Evolutionary conservation across 345 rosid species (phyloP), one percentile per base, ranked within the genome.

Genomic region (Lagerstroemia speciosa): DNA sequence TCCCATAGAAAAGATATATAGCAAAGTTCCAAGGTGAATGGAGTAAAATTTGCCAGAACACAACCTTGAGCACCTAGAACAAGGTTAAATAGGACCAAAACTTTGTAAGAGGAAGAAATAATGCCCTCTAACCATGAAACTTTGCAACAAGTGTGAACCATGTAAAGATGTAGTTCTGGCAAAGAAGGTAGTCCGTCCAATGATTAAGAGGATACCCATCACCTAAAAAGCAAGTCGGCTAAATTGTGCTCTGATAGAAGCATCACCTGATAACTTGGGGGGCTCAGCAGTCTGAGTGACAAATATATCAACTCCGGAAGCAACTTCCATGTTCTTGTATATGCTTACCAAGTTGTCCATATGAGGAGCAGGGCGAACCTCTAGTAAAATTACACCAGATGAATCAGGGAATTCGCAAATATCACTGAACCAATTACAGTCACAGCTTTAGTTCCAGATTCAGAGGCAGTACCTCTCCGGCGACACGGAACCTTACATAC

Each of bases 301-400:
- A 68, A 83, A 81, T 34, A 87, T 83, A 64, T 78, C 85, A 26
- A 85, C 71, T 38, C 95, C 95, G 16, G 93, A 91, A 82, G 92
- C 95, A 79, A 71, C 77, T 80, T 89, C 96, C 96, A 94, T 88
- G 82, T 80, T 83, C 80, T 83, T 94, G 78, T 89, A 94, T 57
- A 94, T 87, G 37, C 77, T 81, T 64, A 91, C 99, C 81, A 94
- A 82, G 73, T 78, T 94, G 77, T 94, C 98, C 98, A 94, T 91
- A 76, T 91, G 96, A 34, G 92, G 95, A 76, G 98, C 88, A 72
- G 90, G 73, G 29, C 93, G 93, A 78, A 91, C 71, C 87, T 91
- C 99, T 94, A 73, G 46, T n/a, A 38, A 22, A 32, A n/a, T 69
- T 36, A 76, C 58, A 14, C 14, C 63, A 58, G 17, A 27, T 2